phyloP scores from a whole-genome alignment of 768 basidiomycete species.

The Kwoniella sp. region DNA sequence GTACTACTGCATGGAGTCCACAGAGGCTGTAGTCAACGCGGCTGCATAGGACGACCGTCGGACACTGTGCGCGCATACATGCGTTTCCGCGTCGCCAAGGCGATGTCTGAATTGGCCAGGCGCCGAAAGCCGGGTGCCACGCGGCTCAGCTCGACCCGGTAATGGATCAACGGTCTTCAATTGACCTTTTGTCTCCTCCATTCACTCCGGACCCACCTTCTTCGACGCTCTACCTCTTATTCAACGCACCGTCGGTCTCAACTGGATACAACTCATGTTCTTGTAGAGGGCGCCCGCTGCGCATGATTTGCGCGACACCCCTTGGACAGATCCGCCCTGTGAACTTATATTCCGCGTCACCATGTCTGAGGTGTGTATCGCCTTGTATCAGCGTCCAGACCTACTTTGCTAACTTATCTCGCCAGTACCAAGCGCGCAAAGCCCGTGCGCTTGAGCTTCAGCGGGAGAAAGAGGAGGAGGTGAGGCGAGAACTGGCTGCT shows the following conservation, averaged over 20 bases:
- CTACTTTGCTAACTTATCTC: not conserved
- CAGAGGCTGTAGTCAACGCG: not conserved
- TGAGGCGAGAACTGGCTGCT: constrained; percentile 27
- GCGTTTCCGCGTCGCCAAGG: not conserved
- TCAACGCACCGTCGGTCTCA: not conserved
- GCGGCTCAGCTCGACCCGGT: too few species aligned
- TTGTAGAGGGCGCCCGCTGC: not conserved
- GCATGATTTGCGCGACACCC: not conserved
- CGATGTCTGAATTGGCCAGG: too few species aligned
- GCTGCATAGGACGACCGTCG: not conserved
- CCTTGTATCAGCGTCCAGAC: not conserved
- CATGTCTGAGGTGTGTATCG: constrained; percentile 14
- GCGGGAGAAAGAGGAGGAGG: constrained; percentile 30
- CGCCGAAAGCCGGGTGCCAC: too few species aligned
- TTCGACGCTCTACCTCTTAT: not conserved
- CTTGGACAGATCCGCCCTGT: not conserved
- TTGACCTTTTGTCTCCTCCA: not conserved
- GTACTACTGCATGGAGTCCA: not conserved
- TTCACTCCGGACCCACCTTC: not conserved
- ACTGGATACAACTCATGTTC: not conserved
- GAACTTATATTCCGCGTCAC: not conserved
- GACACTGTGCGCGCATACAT: not conserved
- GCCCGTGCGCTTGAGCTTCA: constrained; percentile 29
- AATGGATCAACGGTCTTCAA: not conserved
- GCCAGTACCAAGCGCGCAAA: constrained; percentile 35